These are phyloP conservation scores for Pulveroboletus ravenelii DNA, from an alignment of 768 basidiomycete species.

Conservation along the genomic window DNA sequence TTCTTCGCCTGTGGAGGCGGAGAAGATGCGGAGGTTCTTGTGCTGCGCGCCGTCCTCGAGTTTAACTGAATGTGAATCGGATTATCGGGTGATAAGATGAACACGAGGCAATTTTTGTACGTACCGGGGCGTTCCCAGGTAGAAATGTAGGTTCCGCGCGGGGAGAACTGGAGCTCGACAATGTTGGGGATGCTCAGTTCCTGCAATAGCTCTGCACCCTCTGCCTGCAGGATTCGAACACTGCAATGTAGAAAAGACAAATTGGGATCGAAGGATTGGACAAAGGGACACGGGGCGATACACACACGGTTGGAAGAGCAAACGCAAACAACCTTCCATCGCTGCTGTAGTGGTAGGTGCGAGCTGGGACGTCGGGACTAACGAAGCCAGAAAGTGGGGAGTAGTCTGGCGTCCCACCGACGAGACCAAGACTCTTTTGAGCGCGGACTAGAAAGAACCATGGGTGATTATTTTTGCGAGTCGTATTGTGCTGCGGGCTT, in stretches of 20 bases:
- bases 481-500: slow-evolving; percentile 31
- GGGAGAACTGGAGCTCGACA: slow-evolving; percentile 87
- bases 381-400: slow-evolving; percentile 55
- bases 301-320: slow-evolving; percentile 70
- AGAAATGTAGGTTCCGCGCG: slow-evolving; percentile 87
- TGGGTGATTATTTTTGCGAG: slow-evolving; percentile 5
- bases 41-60: slow-evolving; percentile 87
- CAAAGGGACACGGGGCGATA: slow-evolving; percentile 22
- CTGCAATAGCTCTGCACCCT: slow-evolving; percentile 65
- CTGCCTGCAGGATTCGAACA: slow-evolving; percentile 72
- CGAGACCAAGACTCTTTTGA: slow-evolving; percentile 87
- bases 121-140: slow-evolving; percentile 90
- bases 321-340: slow-evolving; percentile 88
- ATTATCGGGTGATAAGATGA: slow-evolving; percentile 11
- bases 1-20: slow-evolving; percentile 80
- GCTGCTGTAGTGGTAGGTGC: slow-evolving; percentile 75
- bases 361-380: slow-evolving; percentile 65
- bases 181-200: slow-evolving; percentile 73
- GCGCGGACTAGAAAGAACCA: slow-evolving; percentile 64
- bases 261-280: slow-evolving; percentile 11
- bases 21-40: slow-evolving; percentile 92
- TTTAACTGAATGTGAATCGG: slow-evolving; percentile 48
- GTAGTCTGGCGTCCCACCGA: slow-evolving; percentile 79
- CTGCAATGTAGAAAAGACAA: slow-evolving; percentile 33
- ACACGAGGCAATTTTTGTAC: slow-evolving; percentile 28